Evolutionary conservation across 495 filamentous ascomycete species (phyloP), one percentile per base, ranked within the genome.

Genomic region (Copromyces sp.): DNA sequence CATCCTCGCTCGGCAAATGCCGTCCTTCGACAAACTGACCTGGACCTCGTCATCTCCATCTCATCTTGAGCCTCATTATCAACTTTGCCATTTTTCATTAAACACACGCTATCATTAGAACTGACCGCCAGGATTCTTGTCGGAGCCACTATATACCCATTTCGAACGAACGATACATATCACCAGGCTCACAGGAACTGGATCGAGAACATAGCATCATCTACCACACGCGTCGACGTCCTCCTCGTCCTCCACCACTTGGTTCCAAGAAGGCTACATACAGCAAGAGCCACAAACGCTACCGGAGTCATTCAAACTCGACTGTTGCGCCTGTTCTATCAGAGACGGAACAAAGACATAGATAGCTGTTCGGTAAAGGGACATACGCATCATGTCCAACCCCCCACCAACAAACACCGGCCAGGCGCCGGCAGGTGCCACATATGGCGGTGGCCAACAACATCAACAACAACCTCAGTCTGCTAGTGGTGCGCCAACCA

Each of bases 381-480:
- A 14, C 29, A 35, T 35, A 65, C 53, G 35, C 69, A 61, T n/a
- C 45, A 78, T 78, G 78, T 79, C 75, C 37, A 75, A 77, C 8
- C 75, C 61, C 16, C n/a, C 69, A 16, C 70, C 73, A 16, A 73
- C 73, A 70, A 68, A 70, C 16, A 38, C 69, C 35, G 70, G 70
- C 44, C 72, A 75, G 7, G 77, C 72, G 24, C 68, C 75, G 17
- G 59, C 72, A 9, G 75, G 74, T 4, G 70, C 61, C 9, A 73
- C 74, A 4, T 77, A 77, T 42, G 70, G 61, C 14, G 74, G 71
- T 37, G 53, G 53, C 53, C 53, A 65, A 65, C 53, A 65, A 17
- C 29, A 65, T 65, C 53, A 65, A 65, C 53, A 79, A 29, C 77
- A 79, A 29, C 77, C 75, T 68, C 78, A 76, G 41, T 79, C 79